Conservation (phyloP, 2,329 filamentous ascomycete species). For the Plenodomus biglobosus region DNA sequence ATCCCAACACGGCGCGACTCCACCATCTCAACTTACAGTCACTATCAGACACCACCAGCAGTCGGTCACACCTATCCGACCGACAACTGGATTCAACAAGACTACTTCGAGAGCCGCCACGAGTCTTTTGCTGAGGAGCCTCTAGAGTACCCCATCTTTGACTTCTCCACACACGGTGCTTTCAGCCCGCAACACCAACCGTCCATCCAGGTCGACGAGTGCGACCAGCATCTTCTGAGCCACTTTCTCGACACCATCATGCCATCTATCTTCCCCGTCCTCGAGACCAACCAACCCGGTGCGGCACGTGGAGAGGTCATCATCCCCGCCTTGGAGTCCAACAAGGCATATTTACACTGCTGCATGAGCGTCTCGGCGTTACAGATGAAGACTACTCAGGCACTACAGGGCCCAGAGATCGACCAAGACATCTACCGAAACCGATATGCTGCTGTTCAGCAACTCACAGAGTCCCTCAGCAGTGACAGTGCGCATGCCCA, state of each 20-base stretch:
- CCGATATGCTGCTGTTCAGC: slow-evolving; percentile 81
- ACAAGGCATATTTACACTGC: slow-evolving; percentile 93
- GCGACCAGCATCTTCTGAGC: slow-evolving; percentile 81
- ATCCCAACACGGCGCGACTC: slow-evolving; percentile 83
- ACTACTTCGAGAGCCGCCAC: slow-evolving; percentile 66
- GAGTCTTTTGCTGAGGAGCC: slow-evolving; percentile 64
- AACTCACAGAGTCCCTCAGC: slow-evolving; percentile 79
- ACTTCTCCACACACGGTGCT: slow-evolving; percentile 69
- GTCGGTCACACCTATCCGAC: slow-evolving; percentile 67
- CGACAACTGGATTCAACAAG: slow-evolving; percentile 72
- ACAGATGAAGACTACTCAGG: slow-evolving; percentile 80
- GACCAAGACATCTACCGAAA: slow-evolving; percentile 92
- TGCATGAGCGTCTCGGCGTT: slow-evolving; percentile 91
- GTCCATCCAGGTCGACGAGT: slow-evolving; percentile 80
- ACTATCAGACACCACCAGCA: slow-evolving; percentile 78
- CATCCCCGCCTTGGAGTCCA: slow-evolving; percentile 82
- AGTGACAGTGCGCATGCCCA: slow-evolving; percentile 80
- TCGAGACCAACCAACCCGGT: slow-evolving; percentile 86
- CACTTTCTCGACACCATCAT: slow-evolving; percentile 90
- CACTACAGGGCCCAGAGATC: slow-evolving; percentile 69
- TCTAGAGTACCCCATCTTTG: slow-evolving; percentile 76
- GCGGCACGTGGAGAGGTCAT: slow-evolving; percentile 79
- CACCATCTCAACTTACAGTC: slow-evolving; percentile 88
- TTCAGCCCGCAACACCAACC: slow-evolving; percentile 66
- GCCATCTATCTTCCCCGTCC: slow-evolving; percentile 85